Evolutionary conservation across 1,284 basidiomycete species (phyloP).

Genomic region (Ustanciosporium gigantosporum): DNA sequence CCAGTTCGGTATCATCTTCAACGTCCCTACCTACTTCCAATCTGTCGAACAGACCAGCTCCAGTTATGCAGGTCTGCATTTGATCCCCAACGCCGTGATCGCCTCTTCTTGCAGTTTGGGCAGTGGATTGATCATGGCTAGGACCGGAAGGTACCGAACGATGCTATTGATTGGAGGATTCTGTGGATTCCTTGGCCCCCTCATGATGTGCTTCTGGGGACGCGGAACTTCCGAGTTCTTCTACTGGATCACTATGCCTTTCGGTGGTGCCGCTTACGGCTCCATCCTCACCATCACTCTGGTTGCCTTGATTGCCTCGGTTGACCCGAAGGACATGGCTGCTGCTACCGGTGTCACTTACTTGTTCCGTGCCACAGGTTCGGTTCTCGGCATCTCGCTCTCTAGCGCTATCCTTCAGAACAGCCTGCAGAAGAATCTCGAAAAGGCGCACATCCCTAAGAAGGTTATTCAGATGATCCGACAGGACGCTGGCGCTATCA

Average conservation of each 20-base stretch:
- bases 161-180: constrained; percentile 59
- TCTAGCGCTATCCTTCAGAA: constrained; percentile 61
- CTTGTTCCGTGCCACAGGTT: constrained; percentile 62
- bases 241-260: constrained; percentile 60
- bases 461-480: constrained; percentile 58
- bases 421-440: constrained; percentile 54
- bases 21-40: constrained; percentile 61
- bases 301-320: constrained; percentile 60
- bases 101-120: constrained; percentile 61
- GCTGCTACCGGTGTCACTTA: constrained; percentile 61
- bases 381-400: constrained; percentile 62
- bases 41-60: constrained; percentile 60
- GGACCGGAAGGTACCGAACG: constrained; percentile 59
- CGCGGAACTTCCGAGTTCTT: constrained; percentile 51
- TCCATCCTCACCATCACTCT: constrained; percentile 60
- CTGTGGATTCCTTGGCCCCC: constrained; percentile 58
- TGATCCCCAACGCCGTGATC: constrained; percentile 61
- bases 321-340: constrained; percentile 61
- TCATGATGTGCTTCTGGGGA: constrained; percentile 62
- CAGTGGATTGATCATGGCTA: constrained; percentile 61
- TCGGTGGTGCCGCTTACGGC: constrained; percentile 59
- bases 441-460: constrained; percentile 45
- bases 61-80: constrained; percentile 59
- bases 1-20: constrained; percentile 62
- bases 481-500: constrained; percentile 57